phyloP scores from a whole-genome alignment of 2,329 filamentous ascomycete species.

The Eurotiales sp. region DNA sequence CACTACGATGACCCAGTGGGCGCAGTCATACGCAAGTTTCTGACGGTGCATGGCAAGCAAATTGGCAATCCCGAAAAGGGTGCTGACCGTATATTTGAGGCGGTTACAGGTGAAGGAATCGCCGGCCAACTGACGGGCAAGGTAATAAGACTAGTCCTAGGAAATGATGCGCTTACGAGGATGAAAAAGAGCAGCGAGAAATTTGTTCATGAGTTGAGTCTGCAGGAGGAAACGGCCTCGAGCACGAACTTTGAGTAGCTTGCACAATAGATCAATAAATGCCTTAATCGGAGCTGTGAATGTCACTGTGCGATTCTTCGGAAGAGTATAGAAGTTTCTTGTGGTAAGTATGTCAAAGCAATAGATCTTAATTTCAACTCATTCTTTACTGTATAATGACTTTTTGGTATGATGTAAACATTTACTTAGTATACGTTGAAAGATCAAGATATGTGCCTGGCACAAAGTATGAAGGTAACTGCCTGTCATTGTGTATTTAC shows the following conservation, averaged over 20 bases:
- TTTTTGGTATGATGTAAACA: too few relatives aligned
- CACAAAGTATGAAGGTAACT: too few relatives aligned
- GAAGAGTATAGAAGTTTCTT: too few relatives aligned
- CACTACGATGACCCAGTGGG: neutral
- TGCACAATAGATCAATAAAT: neutral
- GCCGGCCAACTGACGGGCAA: neutral
- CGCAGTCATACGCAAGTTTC: neutral
- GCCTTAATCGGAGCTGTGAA: too few relatives aligned
- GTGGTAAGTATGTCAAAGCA: too few relatives aligned
- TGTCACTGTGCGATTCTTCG: too few relatives aligned
- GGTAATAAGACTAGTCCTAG: neutral
- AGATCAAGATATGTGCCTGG: too few relatives aligned
- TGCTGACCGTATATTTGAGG: neutral
- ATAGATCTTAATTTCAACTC: too few relatives aligned
- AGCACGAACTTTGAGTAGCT: conserved; percentile 3
- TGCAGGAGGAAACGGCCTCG: conserved; percentile 2
- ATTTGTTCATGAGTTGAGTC: conserved; percentile 2
- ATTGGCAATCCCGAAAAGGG: neutral
- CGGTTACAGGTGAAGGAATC: neutral
- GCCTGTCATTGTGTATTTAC: too few relatives aligned
- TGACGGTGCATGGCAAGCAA: neutral
- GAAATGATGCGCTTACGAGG: neutral
- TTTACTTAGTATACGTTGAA: too few relatives aligned
- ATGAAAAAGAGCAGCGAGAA: neutral
- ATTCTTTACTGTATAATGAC: too few relatives aligned